Base-by-base conservation (phyloP, 768 basidiomycete species). In the Sarcodon sp. region DNA sequence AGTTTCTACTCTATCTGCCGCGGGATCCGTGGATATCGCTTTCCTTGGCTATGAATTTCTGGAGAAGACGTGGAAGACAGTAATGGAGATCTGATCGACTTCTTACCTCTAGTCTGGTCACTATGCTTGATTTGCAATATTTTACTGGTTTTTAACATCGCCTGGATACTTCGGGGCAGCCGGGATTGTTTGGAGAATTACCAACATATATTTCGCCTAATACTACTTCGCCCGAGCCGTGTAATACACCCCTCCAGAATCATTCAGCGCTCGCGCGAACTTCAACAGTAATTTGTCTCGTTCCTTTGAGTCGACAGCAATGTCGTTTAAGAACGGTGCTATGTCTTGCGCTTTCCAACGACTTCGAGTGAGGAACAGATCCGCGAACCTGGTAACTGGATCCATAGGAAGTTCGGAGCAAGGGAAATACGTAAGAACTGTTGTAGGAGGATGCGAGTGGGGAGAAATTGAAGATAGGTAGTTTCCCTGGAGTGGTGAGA, bases 201-300 rank as follows among this genome's bases (percentile, higher is more conserved):
- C 37, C 13, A 38, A 5, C 13, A 41, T 41, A 15, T 41, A 41
- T 41, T 9, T 7, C 39, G n/a, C 27, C n/a, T 4, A 13, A 16
- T 13, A 41, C 13, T 80, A 79, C 56, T 77, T 76, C 32, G 71
- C 75, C 53, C 85, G 68, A 1, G 84, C 73, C 1, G 83, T 86
- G 62, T 90, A 94, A 74, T 78, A 86, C 34, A 76, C 61, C 0
- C 83, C 83, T 9, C 76, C 69, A 0, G 70, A 57, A 46, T 86
- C 83, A 46, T 82, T 87, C 38, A 80, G 73, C 3, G 86, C 76
- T 43, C 93, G 70, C 34, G 87, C 87, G 57, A 84, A 87, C 66
- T 91, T 97, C 38, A 89, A 74, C 35, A 96, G 66, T 52, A 94
- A 60, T 61, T 83, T 90, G 60, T 98, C 93, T 36, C 87, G 72